These are phyloP conservation scores for Blastomyces gilchristii DNA, from an alignment of 2,329 filamentous ascomycete genomes.

Conservation along the genomic window DNA sequence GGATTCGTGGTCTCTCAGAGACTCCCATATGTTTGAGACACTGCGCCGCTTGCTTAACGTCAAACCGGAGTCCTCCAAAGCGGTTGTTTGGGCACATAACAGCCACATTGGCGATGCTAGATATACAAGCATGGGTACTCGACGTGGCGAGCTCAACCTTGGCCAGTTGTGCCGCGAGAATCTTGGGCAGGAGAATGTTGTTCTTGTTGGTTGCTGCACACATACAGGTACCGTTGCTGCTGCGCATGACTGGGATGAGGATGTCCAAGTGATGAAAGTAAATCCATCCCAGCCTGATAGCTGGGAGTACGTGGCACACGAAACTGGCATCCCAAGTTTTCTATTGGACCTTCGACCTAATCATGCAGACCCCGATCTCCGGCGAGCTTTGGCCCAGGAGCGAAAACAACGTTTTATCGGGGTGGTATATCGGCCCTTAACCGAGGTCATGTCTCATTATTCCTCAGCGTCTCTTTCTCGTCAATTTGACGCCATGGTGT, in stretches of 20 bases:
- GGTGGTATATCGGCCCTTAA: conserved; percentile 43
- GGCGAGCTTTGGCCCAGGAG: conserved; percentile 29
- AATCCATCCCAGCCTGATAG: conserved; percentile 38
- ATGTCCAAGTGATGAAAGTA: conserved; percentile 43
- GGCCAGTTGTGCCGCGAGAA: conserved; percentile 44
- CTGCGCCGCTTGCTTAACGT: conserved; percentile 37
- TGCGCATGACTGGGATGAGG: conserved; percentile 42
- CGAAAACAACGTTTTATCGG: conserved; percentile 45
- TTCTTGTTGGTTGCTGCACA: conserved; percentile 40
- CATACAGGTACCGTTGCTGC: conserved; percentile 45
- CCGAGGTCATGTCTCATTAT: conserved; percentile 43
- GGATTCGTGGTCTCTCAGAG: conserved; percentile 43
- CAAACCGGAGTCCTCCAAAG: conserved; percentile 33
- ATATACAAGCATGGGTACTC: conserved; percentile 40
- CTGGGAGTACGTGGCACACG: conserved; percentile 42
- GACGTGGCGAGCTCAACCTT: conserved; percentile 41
- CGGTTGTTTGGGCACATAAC: conserved; percentile 47
- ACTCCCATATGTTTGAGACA: conserved; percentile 44
- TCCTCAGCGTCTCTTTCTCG: conserved; percentile 36
- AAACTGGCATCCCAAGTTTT: conserved; percentile 38
- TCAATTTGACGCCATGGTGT: conserved; percentile 43
- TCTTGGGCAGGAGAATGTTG: conserved; percentile 33
- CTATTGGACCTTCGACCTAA: conserved; percentile 38
- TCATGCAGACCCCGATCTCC: conserved; percentile 26
- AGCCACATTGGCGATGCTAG: conserved; percentile 47